These are phyloP conservation scores for Solanum ossicruentum DNA, from an alignment of 257 asterid genomes.

Conservation along the genomic window DNA sequence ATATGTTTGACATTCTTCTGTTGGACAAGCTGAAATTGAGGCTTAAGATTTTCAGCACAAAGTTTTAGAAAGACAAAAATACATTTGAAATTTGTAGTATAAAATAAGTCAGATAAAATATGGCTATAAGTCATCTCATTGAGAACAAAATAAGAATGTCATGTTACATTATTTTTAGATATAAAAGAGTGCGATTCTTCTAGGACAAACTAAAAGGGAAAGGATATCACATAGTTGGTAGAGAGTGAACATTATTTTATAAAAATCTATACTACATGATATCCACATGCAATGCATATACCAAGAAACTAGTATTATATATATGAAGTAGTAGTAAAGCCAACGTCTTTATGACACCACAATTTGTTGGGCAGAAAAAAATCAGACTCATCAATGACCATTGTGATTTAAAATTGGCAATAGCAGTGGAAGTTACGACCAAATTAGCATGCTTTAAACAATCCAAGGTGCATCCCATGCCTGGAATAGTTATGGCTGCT, in stretches of 20 bases:
- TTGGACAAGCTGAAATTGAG: slow-evolving; percentile 61
- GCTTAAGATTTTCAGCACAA: slow-evolving; percentile 43
- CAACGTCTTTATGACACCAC: not conserved
- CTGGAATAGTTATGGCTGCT: not conserved
- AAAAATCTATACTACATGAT: not conserved
- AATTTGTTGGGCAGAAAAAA: not conserved
- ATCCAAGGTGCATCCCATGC: not conserved
- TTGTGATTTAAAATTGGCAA: not conserved
- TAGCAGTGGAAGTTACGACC: not conserved
- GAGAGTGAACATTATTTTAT: not conserved
- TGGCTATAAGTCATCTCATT: not conserved
- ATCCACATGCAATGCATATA: not conserved
- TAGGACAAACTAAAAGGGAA: not conserved
- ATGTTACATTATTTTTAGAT: not conserved
- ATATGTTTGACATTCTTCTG: slow-evolving; percentile 11
- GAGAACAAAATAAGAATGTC: not conserved
- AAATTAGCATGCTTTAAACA: not conserved
- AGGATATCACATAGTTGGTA: not conserved
- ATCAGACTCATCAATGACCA: not conserved
- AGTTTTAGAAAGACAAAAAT: not conserved
- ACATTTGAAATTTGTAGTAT: not conserved
- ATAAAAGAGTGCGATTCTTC: not conserved
- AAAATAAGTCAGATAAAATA: not conserved
- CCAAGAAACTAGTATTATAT: not conserved
- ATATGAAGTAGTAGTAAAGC: not conserved